Evolutionary conservation across 148 eudicot genomes (phyloP), one percentile per base, ranked within the genome.

Genomic region (Fallopia convolvulus): DNA sequence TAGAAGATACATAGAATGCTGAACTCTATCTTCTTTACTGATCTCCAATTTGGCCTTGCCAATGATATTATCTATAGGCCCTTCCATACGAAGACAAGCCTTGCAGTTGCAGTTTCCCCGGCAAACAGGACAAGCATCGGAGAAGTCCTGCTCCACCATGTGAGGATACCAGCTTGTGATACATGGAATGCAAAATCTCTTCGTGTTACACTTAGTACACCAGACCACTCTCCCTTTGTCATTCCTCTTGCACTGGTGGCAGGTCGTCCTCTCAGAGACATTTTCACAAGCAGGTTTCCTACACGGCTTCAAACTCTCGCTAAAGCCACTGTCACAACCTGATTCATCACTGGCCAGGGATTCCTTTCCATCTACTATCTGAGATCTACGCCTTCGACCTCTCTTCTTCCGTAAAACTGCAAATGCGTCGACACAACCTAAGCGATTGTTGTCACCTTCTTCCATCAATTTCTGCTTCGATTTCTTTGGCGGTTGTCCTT

Each of bases 181-280:
- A 83, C 97, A 92, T 78, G 78, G 83, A 3, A 83, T 47, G 68
- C 94, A 92, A 76, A 82, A 90, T 77, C 89, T 84, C 58, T 87
- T 92, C 53, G 55, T 65, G 1, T 42, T 78, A 65, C 90, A 88
- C 41, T 15, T 81, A 55, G 72, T 82, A 75, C 97, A 92, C 40
- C 78, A 70, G 13, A 90, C 82, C 75, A 84, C 87, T 70, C 85
- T 77, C 23, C 90, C 93, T 50, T 89, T 92, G 68, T 92, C 94
- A 79, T 88, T 90, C 81, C 94, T 89, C 83, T 88, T 85, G 85
- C 97, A 92, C 74, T 92, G 97, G 76, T 92, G 97, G 73, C 97
- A 92, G 53, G 72, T 83, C 71, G 81, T 82, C 12, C 61, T 81
- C 78, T 76, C 76, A 14, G 83, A 73, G 75, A 74, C 80, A 80